Percentiles rank a stretch among this genome's conserved stretches.
These are phyloP conservation scores for Stenocarpella maydis DNA, from an alignment of 2,329 filamentous ascomycete genomes.

Conservation along the genomic window DNA sequence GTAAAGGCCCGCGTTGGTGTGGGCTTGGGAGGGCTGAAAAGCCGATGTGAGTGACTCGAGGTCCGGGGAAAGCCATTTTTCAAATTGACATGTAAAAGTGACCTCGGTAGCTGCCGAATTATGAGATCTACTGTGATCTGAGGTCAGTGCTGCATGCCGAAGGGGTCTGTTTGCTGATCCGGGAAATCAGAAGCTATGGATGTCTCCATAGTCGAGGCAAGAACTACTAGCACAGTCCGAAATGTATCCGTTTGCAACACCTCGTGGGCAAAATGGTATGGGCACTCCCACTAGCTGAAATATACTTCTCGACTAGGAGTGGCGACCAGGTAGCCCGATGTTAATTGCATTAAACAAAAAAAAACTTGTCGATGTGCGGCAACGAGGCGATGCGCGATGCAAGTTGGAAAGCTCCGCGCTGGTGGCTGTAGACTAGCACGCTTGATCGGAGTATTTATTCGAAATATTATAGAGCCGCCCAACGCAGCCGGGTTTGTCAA, in stretches of 20 bases:
- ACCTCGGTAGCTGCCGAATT: constrained; percentile 33
- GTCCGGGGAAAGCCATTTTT: not conserved
- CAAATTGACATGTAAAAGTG: constrained; percentile 15
- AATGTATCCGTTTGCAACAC: not conserved
- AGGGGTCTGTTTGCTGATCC: not conserved
- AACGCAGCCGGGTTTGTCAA: not conserved
- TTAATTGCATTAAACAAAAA: too few relatives aligned
- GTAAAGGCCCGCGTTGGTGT: constrained; percentile 27
- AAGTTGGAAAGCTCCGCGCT: not conserved
- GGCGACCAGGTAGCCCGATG: not conserved
- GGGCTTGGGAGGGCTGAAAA: constrained; percentile 23
- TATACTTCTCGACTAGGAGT: not conserved
- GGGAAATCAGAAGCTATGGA: not conserved
- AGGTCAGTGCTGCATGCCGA: not conserved
- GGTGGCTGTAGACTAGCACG: not conserved
- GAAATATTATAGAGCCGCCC: not conserved
- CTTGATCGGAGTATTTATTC: not conserved
- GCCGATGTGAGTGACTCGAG: constrained; percentile 16
- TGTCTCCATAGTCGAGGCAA: not conserved
- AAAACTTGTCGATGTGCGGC: too few relatives aligned
- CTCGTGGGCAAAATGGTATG: not conserved
- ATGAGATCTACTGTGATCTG: not conserved
- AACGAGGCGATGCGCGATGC: not conserved
- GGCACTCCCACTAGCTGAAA: too few relatives aligned
- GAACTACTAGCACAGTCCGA: not conserved